These are phyloP conservation scores for Tulasnella sp. DNA, from an alignment of 768 basidiomycete species.

Conservation along the genomic window DNA sequence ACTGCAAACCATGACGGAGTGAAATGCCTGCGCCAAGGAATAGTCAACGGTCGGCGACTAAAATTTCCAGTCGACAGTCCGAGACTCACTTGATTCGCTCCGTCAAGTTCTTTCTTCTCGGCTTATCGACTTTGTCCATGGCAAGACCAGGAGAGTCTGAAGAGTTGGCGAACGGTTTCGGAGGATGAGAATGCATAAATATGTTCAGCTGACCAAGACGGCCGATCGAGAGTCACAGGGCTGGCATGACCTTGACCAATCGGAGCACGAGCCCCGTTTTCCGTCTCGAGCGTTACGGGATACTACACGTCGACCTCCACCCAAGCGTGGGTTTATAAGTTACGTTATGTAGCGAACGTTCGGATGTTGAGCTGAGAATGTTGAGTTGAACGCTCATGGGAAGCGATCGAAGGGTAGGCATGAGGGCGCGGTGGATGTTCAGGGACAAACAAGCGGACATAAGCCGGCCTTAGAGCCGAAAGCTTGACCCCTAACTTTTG, in stretches of 20 bases:
- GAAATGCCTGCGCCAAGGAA: constrained; percentile 31
- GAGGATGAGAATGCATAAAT: background rate
- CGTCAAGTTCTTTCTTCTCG: constrained; percentile 1
- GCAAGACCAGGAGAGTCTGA: background rate
- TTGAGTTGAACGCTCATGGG: background rate
- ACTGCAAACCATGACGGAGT: constrained; percentile 46
- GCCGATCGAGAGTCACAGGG: background rate
- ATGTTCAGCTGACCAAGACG: background rate
- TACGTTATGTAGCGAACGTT: no score
- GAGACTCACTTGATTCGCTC: constrained; percentile 14
- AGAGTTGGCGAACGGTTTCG: background rate
- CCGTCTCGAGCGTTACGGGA: no score
- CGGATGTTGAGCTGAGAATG: no score
- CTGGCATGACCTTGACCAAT: background rate
- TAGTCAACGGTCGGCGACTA: background rate
- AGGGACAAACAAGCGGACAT: background rate
- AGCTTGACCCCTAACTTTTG: background rate
- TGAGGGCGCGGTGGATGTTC: background rate
- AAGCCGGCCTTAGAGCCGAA: background rate
- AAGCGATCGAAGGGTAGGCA: background rate
- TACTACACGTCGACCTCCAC: no score
- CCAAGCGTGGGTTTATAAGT: no score
- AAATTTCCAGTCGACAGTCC: background rate
- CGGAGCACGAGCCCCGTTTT: background rate
- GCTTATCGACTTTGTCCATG: background rate